phyloP scores from a whole-genome alignment of 257 asterid species.

The Solanum rostratum region DNA sequence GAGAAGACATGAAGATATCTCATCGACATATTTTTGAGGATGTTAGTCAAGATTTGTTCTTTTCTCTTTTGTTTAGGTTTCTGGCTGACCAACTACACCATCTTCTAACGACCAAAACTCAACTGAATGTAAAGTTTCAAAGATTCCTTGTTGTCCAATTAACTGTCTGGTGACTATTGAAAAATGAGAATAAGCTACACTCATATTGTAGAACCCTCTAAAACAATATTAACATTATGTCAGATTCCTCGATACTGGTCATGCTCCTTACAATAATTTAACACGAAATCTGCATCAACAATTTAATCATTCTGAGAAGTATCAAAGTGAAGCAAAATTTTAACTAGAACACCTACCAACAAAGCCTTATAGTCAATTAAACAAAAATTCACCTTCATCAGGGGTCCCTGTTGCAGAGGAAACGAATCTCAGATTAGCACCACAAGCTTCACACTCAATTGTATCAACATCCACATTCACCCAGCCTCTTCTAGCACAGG shows the following conservation, averaged over 20 bases:
- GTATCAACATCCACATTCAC: slow-evolving; percentile 75
- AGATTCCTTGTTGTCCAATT: not conserved
- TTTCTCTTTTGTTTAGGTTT: not conserved
- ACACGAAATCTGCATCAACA: not conserved
- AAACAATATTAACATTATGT: not conserved
- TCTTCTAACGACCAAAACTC: not conserved
- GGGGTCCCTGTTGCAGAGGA: slow-evolving; percentile 57
- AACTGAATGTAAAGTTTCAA: not conserved
- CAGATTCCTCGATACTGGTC: not conserved
- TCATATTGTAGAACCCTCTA: not conserved
- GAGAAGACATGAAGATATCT: not conserved
- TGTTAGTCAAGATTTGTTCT: not conserved
- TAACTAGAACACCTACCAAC: not conserved
- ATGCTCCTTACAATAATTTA: not conserved
- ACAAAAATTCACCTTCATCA: slow-evolving; percentile 59
- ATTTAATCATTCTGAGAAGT: not conserved
- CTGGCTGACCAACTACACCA: not conserved
- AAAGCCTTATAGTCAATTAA: not conserved
- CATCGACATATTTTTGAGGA: not conserved
- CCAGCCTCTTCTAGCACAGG: slow-evolving; percentile 99
- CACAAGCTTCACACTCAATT: slow-evolving; percentile 94
- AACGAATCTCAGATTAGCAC: slow-evolving; percentile 56
- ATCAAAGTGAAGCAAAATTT: not conserved
- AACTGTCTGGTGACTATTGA: not conserved
- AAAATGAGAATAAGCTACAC: not conserved